Percentiles rank a stretch among this genome's conserved stretches.
Evolutionary conservation across 768 basidiomycete genomes (phyloP).

Genomic region (Termitomyces sp.): DNA sequence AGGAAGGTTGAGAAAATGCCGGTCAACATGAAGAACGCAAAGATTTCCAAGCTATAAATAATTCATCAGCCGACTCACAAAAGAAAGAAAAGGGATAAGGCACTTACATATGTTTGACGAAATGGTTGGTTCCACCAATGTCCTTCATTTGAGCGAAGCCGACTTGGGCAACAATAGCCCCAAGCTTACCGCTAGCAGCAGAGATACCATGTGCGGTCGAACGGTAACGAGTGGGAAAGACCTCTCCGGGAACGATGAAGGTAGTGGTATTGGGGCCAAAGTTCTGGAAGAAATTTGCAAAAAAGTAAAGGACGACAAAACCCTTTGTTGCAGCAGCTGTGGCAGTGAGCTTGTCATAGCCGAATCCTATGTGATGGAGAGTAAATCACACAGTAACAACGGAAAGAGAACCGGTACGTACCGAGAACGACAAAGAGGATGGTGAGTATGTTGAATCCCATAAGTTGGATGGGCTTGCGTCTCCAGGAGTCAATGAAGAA

Average conservation of each 20-base stretch:
- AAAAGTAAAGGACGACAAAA: conserved; percentile 80
- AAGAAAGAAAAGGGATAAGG: not conserved
- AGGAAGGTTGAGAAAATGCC: conserved; percentile 79
- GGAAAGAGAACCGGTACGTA: conserved; percentile 22
- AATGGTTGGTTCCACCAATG: conserved; percentile 58
- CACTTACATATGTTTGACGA: conserved; percentile 65
- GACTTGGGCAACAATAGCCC: conserved; percentile 77
- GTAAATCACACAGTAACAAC: not conserved
- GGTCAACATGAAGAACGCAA: conserved; percentile 84
- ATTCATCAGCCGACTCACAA: conserved; percentile 2
- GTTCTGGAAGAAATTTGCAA: conserved; percentile 90
- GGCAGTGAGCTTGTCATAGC: conserved; percentile 50
- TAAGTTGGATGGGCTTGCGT: conserved; percentile 75
- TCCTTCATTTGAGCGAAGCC: conserved; percentile 67
- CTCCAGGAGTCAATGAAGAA: conserved; percentile 75
- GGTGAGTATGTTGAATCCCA: conserved; percentile 70
- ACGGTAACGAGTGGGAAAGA: conserved; percentile 85
- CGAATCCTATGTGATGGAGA: conserved; percentile 49
- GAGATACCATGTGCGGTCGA: conserved; percentile 83
- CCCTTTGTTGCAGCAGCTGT: conserved; percentile 38
- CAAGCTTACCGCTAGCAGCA: conserved; percentile 78
- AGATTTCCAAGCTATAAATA: conserved; percentile 57
- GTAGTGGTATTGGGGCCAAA: conserved; percentile 82
- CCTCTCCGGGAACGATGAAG: conserved; percentile 77
- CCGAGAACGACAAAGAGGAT: conserved; percentile 66